These are phyloP conservation scores for Globisporangium orthogonon DNA, from an alignment of 352 stramenopile genomes.

Conservation along the genomic window DNA sequence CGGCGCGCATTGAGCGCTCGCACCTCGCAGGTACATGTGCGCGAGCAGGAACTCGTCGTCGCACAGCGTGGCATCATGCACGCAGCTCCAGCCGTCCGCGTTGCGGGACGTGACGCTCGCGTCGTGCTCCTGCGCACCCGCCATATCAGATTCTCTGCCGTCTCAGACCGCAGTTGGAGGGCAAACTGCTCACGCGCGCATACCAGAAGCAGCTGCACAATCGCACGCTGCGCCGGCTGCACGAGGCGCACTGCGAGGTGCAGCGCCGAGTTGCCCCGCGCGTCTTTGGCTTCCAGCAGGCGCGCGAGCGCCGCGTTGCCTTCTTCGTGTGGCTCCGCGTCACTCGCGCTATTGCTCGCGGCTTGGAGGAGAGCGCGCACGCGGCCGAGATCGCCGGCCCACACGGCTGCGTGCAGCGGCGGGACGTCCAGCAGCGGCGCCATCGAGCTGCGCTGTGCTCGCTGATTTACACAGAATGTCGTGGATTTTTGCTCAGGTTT, in stretches of 20 bases:
- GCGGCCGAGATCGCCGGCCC: conserved; percentile 47
- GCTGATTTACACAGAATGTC: too few species aligned
- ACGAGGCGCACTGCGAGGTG: conserved; percentile 67
- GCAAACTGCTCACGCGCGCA: neutral
- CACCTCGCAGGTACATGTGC: conserved; percentile 48
- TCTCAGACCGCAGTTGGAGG: too few species aligned
- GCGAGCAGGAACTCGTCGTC: conserved; percentile 74
- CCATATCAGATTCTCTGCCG: neutral
- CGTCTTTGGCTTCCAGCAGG: conserved; percentile 50
- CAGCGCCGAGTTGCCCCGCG: conserved; percentile 58
- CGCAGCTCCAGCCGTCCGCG: conserved; percentile 59
- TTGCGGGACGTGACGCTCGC: conserved; percentile 30
- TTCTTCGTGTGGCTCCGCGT: neutral
- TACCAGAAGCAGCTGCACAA: conserved; percentile 57
- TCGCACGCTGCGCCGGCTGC: conserved; percentile 47
- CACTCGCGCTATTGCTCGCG: neutral
- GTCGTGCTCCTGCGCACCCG: conserved; percentile 22
- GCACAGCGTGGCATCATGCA: conserved; percentile 65
- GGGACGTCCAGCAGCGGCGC: conserved; percentile 8
- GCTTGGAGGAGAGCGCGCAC: conserved; percentile 28
- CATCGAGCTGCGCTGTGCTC: neutral
- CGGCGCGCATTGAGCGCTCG: neutral
- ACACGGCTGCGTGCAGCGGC: conserved; percentile 60
- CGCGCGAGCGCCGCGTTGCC: conserved; percentile 15
- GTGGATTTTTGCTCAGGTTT: neutral